phyloP scores from a whole-genome alignment of 2,329 filamentous ascomycete genomes.

The Anthostomella pinea region DNA sequence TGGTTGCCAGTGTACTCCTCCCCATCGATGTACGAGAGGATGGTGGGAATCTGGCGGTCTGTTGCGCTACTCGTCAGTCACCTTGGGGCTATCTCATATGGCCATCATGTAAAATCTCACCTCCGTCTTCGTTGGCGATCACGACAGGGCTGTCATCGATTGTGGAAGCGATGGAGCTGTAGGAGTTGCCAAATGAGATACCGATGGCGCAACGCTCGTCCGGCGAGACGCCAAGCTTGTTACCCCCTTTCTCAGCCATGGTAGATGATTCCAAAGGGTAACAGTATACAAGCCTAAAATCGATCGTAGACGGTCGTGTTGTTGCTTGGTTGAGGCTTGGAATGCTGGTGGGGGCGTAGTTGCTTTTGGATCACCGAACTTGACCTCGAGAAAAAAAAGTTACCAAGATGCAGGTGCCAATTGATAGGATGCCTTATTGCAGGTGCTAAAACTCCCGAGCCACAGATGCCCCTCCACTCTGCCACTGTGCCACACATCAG shows the following conservation, averaged over 20 bases:
- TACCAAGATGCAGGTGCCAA: conserved; percentile 12
- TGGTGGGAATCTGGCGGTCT: conserved; percentile 96
- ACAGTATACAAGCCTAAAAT: too few species aligned
- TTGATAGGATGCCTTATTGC: conserved; percentile 8
- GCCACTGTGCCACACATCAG: neutral
- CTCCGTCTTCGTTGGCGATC: conserved; percentile 98
- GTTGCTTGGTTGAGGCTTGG: conserved; percentile 5
- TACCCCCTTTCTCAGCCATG: conserved; percentile 48
- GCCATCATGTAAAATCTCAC: too few species aligned
- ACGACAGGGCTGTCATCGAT: conserved; percentile 94
- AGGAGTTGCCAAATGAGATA: conserved; percentile 96
- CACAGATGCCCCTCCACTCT: conserved; percentile 30
- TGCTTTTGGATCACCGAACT: conserved; percentile 19
- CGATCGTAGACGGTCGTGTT: neutral
- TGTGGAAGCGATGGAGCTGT: conserved; percentile 94
- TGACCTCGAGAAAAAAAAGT: conserved; percentile 21
- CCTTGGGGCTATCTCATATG: too few species aligned
- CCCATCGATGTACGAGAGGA: conserved; percentile 90
- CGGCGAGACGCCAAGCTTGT: conserved; percentile 47
- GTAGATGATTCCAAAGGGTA: conserved; percentile 5
- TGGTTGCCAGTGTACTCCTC: conserved; percentile 97
- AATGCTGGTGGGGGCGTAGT: conserved; percentile 8
- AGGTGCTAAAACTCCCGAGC: conserved; percentile 17
- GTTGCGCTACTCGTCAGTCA: conserved; percentile 18
- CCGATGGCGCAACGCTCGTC: conserved; percentile 75